These are phyloP conservation scores for Candida endomychidarum DNA, from an alignment of 805 yeast genomes.

Conservation along the genomic window DNA sequence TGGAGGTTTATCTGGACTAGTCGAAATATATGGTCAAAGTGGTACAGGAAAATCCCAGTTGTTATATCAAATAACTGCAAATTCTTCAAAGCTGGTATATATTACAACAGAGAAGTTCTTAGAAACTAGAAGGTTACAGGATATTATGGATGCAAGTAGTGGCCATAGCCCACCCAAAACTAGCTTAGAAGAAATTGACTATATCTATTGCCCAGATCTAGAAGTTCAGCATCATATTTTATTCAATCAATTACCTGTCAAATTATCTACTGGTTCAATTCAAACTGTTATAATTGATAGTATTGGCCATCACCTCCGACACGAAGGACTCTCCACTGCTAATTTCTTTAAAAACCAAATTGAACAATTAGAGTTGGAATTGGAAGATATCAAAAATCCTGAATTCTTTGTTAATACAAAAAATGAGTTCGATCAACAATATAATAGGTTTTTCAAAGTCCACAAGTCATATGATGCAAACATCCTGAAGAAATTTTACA, in stretches of 20 bases:
- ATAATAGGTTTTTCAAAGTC: constrained; percentile 22
- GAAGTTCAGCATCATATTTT: constrained; percentile 75
- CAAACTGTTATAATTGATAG: constrained; percentile 71
- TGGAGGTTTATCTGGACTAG: constrained; percentile 38
- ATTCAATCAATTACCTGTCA: constrained; percentile 63
- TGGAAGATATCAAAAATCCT: constrained; percentile 9
- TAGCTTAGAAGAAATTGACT: constrained; percentile 31
- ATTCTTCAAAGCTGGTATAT: constrained; percentile 51
- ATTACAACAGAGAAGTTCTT: constrained; percentile 77
- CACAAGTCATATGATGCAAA: constrained; percentile 27
- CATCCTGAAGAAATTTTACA: constrained; percentile 41
- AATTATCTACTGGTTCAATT: constrained; percentile 30
- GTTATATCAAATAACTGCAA: constrained; percentile 60
- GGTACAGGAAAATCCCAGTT: constrained; percentile 87
- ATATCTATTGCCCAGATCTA: constrained; percentile 62
- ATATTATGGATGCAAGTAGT: constrained; percentile 20
- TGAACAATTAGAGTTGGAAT: constrained; percentile 5
- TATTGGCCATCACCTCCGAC: constrained; percentile 76
- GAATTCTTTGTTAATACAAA: constrained; percentile 17
- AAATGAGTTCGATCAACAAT: constrained; percentile 18
- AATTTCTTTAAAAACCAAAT: constrained; percentile 29
- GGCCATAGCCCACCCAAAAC: constrained; percentile 10
- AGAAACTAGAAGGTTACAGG: constrained; percentile 59
- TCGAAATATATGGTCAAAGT: constrained; percentile 82
- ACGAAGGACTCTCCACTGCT: constrained; percentile 44